phyloP scores from a whole-genome alignment of 2,329 filamentous ascomycete genomes.

The Colletotrichum gloeosporioides region DNA sequence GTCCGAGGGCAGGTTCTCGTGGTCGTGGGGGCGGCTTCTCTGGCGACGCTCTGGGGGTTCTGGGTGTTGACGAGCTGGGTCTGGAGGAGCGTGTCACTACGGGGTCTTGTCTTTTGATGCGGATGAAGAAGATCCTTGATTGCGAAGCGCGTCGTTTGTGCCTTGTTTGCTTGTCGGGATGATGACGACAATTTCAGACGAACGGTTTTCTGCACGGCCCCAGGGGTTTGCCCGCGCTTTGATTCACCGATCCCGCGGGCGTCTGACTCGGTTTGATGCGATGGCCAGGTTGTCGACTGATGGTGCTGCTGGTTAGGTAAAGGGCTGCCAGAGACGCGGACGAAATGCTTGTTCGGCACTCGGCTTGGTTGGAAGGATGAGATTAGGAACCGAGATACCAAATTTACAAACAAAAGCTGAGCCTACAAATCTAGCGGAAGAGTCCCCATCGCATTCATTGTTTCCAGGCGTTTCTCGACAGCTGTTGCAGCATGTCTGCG shows the following conservation, averaged over 20 bases:
- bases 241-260: neutral
- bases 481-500: neutral
- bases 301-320: neutral
- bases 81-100: neutral
- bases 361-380: neutral
- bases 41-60: constrained; percentile 32
- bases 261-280: neutral
- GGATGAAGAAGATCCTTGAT: neutral
- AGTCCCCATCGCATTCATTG: neutral
- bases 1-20: constrained; percentile 60
- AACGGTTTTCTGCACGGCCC: neutral
- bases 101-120: neutral
- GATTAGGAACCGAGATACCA: neutral
- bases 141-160: neutral
- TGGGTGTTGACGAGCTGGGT: constrained; percentile 23
- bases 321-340: neutral
- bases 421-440: neutral
- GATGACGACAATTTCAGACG: neutral
- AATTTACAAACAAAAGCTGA: neutral
- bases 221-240: neutral
- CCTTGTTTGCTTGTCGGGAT: neutral
- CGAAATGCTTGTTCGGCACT: neutral
- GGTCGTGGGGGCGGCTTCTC: constrained; percentile 44
- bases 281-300: neutral
- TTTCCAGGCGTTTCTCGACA: neutral